Conservation (phyloP, 164 flowering plant species). For the Stephania japonica region DNA sequence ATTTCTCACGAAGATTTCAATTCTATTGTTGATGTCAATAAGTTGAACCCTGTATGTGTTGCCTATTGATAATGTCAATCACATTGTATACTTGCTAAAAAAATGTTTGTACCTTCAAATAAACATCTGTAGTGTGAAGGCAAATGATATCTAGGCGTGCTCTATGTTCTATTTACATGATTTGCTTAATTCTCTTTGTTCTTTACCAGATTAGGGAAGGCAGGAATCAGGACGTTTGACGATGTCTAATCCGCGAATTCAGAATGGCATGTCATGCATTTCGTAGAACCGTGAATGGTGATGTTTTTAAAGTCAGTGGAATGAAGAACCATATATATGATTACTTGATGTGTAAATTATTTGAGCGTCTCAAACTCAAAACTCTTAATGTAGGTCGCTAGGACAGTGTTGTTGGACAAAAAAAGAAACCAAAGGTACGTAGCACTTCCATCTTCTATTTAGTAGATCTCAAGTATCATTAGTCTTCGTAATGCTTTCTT, state of each 20-base stretch:
- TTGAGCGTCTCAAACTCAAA: background rate
- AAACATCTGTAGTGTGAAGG: too few relatives aligned
- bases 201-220: background rate
- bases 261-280: background rate
- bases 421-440: slow-evolving; percentile 36
- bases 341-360: background rate
- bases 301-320: background rate
- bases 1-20: too few relatives aligned
- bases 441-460: too few relatives aligned
- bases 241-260: background rate
- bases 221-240: background rate
- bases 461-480: too few relatives aligned
- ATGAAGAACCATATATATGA: background rate
- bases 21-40: too few relatives aligned
- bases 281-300: background rate
- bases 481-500: too few relatives aligned
- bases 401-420: slow-evolving; percentile 57
- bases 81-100: too few relatives aligned
- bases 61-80: too few relatives aligned
- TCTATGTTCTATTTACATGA: too few relatives aligned
- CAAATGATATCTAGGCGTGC: too few relatives aligned
- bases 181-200: background rate
- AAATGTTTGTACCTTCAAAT: too few relatives aligned
- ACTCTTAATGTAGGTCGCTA: slow-evolving; percentile 33
- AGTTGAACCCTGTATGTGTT: too few relatives aligned